A percentile compares a stretch with the other conserved stretches of the same genome.
Conservation (phyloP, 768 basidiomycete species). For the Lentinula aciculospora region DNA sequence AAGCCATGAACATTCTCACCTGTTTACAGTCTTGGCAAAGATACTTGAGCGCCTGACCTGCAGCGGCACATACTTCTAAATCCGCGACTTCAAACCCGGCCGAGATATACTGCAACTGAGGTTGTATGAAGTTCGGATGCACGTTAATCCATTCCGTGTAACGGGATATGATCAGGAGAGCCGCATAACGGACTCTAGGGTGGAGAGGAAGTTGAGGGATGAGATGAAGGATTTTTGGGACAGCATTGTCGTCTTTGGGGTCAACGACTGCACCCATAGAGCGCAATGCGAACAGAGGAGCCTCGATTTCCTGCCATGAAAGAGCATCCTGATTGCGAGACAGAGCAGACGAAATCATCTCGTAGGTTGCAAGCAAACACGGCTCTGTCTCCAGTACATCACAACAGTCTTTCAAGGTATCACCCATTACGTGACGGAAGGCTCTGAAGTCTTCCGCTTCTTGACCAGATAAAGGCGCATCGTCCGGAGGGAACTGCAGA, state of each 20-base stretch:
- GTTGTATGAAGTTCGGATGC: slow-evolving; percentile 82
- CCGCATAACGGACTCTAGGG: slow-evolving; percentile 91
- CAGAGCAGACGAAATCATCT: slow-evolving; percentile 72
- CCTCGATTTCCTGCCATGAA: slow-evolving; percentile 96
- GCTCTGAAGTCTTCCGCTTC: slow-evolving; percentile 92
- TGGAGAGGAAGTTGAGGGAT: slow-evolving; percentile 87
- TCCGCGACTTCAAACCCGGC: slow-evolving; percentile 83
- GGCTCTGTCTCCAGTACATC: slow-evolving; percentile 82
- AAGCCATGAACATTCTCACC: slow-evolving; percentile 34
- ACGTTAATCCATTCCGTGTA: slow-evolving; percentile 96
- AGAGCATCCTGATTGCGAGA: slow-evolving; percentile 48
- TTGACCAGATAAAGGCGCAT: slow-evolving; percentile 59
- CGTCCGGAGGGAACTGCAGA: slow-evolving; percentile 84
- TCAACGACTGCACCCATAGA: slow-evolving; percentile 97
- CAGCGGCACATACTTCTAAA: slow-evolving; percentile 83
- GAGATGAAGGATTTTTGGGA: slow-evolving; percentile 96
- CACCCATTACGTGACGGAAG: slow-evolving; percentile 98
- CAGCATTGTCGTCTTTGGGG: slow-evolving; percentile 68
- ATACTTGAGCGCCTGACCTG: slow-evolving; percentile 94
- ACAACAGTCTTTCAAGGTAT: slow-evolving; percentile 98
- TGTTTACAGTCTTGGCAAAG: slow-evolving; percentile 94
- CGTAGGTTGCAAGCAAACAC: slow-evolving; percentile 78
- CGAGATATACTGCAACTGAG: slow-evolving; percentile 88
- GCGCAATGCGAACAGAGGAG: slow-evolving; percentile 94
- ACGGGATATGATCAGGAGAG: slow-evolving; percentile 88